These are phyloP conservation scores for Austroboletus novae-zelandiae DNA, from an alignment of 1,284 basidiomycete genomes.

Conservation along the genomic window DNA sequence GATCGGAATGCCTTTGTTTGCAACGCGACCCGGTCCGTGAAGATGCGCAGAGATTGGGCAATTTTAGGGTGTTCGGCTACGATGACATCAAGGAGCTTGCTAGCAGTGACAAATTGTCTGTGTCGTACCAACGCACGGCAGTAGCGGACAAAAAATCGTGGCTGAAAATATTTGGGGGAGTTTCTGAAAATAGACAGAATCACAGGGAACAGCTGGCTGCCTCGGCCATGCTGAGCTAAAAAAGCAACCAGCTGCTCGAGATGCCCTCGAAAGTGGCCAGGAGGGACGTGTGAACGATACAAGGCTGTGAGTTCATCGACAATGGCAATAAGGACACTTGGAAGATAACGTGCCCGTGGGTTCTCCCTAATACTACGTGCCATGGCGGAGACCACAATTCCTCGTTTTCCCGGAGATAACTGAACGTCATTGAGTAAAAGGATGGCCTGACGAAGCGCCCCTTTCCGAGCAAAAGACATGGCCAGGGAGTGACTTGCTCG, in stretches of 20 bases:
- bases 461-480: constrained; percentile 17
- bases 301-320: constrained; percentile 18
- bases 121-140: constrained; percentile 14
- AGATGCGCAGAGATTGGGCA: constrained; percentile 10
- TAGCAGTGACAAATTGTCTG: constrained; percentile 16
- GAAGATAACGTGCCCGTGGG: constrained; percentile 6
- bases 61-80: constrained; percentile 9
- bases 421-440: constrained; percentile 11
- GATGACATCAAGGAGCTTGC: constrained; percentile 16
- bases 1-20: constrained; percentile 11
- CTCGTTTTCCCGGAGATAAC: constrained; percentile 18
- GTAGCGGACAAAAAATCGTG: constrained; percentile 25
- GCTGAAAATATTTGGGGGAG: constrained; percentile 19
- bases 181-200: constrained; percentile 20
- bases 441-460: constrained; percentile 13
- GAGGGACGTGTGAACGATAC: constrained; percentile 22
- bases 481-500: constrained; percentile 13
- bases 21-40: constrained; percentile 3
- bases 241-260: constrained; percentile 25
- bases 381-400: constrained; percentile 22
- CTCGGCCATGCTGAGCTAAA: constrained; percentile 20
- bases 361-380: constrained; percentile 20
- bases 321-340: constrained; percentile 11
- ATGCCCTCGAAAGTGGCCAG: constrained; percentile 28
- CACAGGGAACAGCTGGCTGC: constrained; percentile 13